Base-by-base conservation (phyloP, 768 basidiomycete species). In the Flagelloscypha sp. region DNA sequence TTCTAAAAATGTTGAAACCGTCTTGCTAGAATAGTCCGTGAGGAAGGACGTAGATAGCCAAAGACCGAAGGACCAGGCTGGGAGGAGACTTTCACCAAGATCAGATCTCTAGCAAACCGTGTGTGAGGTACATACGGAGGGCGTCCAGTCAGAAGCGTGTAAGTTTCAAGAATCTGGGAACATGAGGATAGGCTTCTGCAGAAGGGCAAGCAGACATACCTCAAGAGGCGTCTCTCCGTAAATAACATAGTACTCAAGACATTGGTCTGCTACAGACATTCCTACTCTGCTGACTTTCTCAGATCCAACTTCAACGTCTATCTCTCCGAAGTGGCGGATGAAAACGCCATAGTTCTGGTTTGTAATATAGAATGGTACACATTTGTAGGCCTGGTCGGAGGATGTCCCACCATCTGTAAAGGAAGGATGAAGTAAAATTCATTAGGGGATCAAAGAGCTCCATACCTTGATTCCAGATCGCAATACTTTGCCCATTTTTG, bases 1-100 rank as follows among this genome's bases (percentile, higher is more conserved):
- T 49, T 80, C 60, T 38, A 86, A 56, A 59, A 84, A 84, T 2
- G 69, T 59, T 4, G 75, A 71, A 11, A 86, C 83, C 0, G 84
- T 84, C 35, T 73, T 64, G 34, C 66, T 70, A 41, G 78, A 79
- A 55, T 72, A 83, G 18, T 70, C 70, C 0, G 84, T 84, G 35
- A 81, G 61, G 65, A 86, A 86, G 0, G 79, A 83, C 3, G 82
- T 84, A 10, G 80, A 78, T 24, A 84, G 64, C 79, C 82, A 84
- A 3, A 84, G 71, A 3, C 82, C 82, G 48, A 78, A 86, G 0
- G 80, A 76, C 82, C 83, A 84, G 4, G 71, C 56, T 2, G 82
- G 82, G 19, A 84, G 61, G 6, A 84, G 55, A 4, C 74, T 83
- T 55, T 23, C 57, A 44, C 47, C 35, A 28, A 50, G 46, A 7